Percentiles rank a stretch among this genome's conserved stretches.
Evolutionary conservation across 2,329 filamentous ascomycete species (phyloP).

Genomic region (Fusarium mexicanum): DNA sequence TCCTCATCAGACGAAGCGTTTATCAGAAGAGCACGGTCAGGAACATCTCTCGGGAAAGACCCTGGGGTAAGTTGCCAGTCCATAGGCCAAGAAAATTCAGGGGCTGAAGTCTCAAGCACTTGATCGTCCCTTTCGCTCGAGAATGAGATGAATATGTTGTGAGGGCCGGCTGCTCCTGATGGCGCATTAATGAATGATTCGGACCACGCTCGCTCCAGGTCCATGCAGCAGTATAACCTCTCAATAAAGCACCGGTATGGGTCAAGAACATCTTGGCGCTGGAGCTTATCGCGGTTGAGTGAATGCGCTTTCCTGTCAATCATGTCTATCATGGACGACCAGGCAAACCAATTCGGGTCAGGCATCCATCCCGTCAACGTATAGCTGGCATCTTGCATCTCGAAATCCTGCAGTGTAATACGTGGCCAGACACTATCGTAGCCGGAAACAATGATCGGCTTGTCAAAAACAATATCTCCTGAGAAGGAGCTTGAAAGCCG

Average conservation of each 20-base stretch:
- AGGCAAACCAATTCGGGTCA: slow-evolving; percentile 48
- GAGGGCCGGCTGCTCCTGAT: slow-evolving; percentile 42
- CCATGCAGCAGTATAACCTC: slow-evolving; percentile 53
- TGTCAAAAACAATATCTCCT: slow-evolving; percentile 29
- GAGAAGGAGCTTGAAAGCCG: not conserved
- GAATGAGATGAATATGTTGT: slow-evolving; percentile 48
- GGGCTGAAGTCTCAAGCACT: not conserved
- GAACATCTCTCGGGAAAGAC: slow-evolving; percentile 20
- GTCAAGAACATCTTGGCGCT: not conserved
- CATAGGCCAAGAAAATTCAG: slow-evolving; percentile 38
- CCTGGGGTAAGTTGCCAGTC: slow-evolving; percentile 39
- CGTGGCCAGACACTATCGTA: slow-evolving; percentile 47
- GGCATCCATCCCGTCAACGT: slow-evolving; percentile 57
- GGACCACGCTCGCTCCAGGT: slow-evolving; percentile 57
- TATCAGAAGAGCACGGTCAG: slow-evolving; percentile 9
- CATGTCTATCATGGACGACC: slow-evolving; percentile 44
- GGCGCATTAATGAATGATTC: slow-evolving; percentile 39
- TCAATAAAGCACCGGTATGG: slow-evolving; percentile 37
- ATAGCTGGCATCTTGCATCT: slow-evolving; percentile 51
- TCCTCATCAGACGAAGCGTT: slow-evolving; percentile 32
- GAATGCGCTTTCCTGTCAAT: slow-evolving; percentile 42
- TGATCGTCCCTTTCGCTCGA: slow-evolving; percentile 15
- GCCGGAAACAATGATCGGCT: slow-evolving; percentile 39
- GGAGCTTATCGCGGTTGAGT: slow-evolving; percentile 20
- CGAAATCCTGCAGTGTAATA: slow-evolving; percentile 48